Evolutionary conservation across 2,329 filamentous ascomycete genomes (phyloP).

Genomic region (Whalleya microplaca): DNA sequence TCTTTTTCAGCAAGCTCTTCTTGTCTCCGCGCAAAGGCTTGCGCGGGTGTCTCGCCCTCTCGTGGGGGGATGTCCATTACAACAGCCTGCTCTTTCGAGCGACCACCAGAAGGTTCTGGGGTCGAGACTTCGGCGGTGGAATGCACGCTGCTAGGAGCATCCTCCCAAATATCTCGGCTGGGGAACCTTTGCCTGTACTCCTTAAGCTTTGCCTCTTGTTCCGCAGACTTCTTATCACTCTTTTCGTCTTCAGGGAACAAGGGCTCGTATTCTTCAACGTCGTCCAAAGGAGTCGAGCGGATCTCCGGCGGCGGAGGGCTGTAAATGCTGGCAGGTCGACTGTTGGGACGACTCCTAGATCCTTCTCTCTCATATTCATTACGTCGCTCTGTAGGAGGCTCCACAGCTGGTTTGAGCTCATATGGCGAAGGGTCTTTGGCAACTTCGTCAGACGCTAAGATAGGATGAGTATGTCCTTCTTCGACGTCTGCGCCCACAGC

Average conservation of each 20-base stretch:
- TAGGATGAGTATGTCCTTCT: conserved; percentile 71
- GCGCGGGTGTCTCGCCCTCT: conserved; percentile 59
- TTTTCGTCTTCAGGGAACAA: conserved; percentile 82
- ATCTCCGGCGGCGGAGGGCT: conserved; percentile 59
- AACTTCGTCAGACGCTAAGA: conserved; percentile 87
- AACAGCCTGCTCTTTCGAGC: conserved; percentile 43
- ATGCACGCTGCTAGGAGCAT: conserved; percentile 84
- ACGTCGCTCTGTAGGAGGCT: conserved; percentile 69
- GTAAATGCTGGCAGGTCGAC: conserved; percentile 66
- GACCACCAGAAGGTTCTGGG: conserved; percentile 64
- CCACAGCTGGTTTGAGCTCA: conserved; percentile 78
- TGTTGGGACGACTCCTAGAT: conserved; percentile 65
- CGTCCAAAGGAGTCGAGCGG: conserved; percentile 73
- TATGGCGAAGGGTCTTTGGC: conserved; percentile 71
- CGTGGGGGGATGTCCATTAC: conserved; percentile 40
- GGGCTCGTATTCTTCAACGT: conserved; percentile 93
- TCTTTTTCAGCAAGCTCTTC: conserved; percentile 67
- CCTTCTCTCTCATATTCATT: conserved; percentile 61
- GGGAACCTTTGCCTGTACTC: conserved; percentile 76
- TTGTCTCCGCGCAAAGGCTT: conserved; percentile 68
- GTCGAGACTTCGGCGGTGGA: conserved; percentile 82
- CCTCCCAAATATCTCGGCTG: conserved; percentile 96
- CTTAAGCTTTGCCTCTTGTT: conserved; percentile 50
- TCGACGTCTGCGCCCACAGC: conserved; percentile 60
- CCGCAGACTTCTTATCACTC: conserved; percentile 43